Conservation (phyloP, 768 basidiomycete species). For the Sutorius australiensis region DNA sequence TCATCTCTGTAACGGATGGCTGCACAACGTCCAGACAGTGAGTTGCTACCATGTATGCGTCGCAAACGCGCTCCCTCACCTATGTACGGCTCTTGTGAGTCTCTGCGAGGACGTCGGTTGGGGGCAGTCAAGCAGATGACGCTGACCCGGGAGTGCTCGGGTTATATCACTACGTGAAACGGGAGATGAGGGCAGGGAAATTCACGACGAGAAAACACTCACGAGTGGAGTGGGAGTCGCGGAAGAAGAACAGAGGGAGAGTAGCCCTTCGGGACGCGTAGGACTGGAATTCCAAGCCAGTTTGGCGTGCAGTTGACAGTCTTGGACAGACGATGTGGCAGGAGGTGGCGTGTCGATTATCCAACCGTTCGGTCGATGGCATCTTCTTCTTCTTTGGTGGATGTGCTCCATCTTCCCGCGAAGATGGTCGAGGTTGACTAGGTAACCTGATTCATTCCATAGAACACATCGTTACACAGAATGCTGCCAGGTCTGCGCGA, state of each 20-base stretch:
- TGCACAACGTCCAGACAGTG: slow-evolving; percentile 2
- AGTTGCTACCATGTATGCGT: not conserved
- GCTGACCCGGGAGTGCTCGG: not conserved
- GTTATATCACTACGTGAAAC: not conserved
- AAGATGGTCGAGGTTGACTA: too few species aligned
- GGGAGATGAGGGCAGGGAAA: not conserved
- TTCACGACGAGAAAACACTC: too few species aligned
- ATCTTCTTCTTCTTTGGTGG: too few species aligned
- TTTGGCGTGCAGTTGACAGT: not conserved
- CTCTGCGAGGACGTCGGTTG: not conserved
- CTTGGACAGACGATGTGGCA: not conserved
- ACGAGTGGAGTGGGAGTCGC: not conserved
- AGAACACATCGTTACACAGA: too few species aligned
- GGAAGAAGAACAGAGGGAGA: not conserved
- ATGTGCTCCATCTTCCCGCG: too few species aligned
- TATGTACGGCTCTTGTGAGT: not conserved
- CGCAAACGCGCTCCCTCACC: slow-evolving; percentile 1
- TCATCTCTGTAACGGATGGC: not conserved
- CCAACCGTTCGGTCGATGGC: too few species aligned
- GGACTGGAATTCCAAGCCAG: too few species aligned
- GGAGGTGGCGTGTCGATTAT: not conserved
- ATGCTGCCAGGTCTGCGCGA: too few species aligned
- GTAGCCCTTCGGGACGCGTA: not conserved
- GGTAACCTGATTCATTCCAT: too few species aligned
- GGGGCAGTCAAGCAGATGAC: not conserved